Base-by-base conservation (phyloP, 805 yeast genomes). In the Saccharomycopsis olivae region DNA sequence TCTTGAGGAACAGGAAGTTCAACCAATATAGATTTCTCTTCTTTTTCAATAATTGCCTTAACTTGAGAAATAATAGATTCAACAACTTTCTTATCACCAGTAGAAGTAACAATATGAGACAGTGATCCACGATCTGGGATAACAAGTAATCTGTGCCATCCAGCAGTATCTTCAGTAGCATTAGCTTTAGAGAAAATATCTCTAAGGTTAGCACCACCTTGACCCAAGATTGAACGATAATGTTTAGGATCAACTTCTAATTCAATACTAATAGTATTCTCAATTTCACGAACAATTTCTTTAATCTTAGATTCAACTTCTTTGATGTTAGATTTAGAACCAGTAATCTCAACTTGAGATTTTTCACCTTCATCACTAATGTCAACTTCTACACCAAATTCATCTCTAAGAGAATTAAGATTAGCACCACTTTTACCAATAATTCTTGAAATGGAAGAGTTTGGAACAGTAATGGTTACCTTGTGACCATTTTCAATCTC, bases 361-460 rank as follows among this genome's bases (percentile, higher is more conserved):
- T 70, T 78, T 25, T 55, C 59, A 14, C 58, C 59, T 36, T 64
- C 66, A 25, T 57, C 57, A 42, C 55, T 59, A 43, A 66, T 62
- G 36, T 63, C 63, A 57, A 74, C 66, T 49, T 77, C 78, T 37
- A 77, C 73, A 36, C 66, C 68, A 37, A 59, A 58, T 38, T 61
- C 68, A 42, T 79, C 87, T 46, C 84, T 73, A 43, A 94, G 78
- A 53, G 81, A 84, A 47, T 78, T 82, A 53, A 92, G 80, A 38
- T 70, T 72, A 46, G 84, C 89, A 56, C 97, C 96, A 45, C 69
- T 68, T 54, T 82, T 86, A 53, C 98, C 98, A 56, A 92, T 87
- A 43, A 92, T 77, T 55, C 86, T 71, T 16, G 96, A 71, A 44
- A 89, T 71, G n/a, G 86, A 78, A 46, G 69, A 73, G 32, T 68